Evolutionary conservation across 495 filamentous ascomycete genomes (phyloP), one percentile per base, ranked within the genome.

Genomic region (Podospora bellae-mahoneyi): DNA sequence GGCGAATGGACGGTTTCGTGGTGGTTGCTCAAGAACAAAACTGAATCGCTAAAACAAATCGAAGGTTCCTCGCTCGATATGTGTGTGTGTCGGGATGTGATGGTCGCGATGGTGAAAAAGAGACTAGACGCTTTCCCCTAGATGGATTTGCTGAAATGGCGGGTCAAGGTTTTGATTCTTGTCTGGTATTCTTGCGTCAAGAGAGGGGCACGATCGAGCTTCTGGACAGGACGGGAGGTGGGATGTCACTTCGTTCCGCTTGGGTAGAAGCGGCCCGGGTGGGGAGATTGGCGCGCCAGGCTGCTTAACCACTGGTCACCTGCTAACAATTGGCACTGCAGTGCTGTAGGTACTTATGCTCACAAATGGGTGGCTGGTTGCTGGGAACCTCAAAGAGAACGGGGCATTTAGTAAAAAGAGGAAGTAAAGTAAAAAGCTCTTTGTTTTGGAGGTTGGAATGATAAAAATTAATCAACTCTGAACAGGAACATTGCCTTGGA

Each of bases 131-230:
- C 26, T 59, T 18, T 10, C 13, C 39, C 6, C 4, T 61, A 5
- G 16, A 28, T 28, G 27, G 1, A 9, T 9, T 34, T 61, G 23
- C 32, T 58, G 59, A 48, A 63, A 53, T 39, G 30, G 48, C 4
- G 10, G 61, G 30, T 63, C 59, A 30, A 10, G 39, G 39, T 48
- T 10, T 4, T 26, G 56, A 58, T 58, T 9, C 23, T 27, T 27
- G 56, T 58, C 56, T 58, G 56, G 18, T 20, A 58, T 23, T 63
- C 61, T 63, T 63, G 61, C 61, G 30, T 63, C 61, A 44, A 44
- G 61, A 48, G 32, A 48, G 32, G 61, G 32, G 61, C 30, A 26
- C 18, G 61, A 32, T 48, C 27, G 30, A 44, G 60, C 60, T 62
- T 18, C 61, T 63, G 16, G 61, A 19, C 61, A 32, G 48, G n/a